Percentiles rank a stretch among this genome's conserved stretches.
Conservation (phyloP, 257 asterid genomes). For the Apocynum venetum region DNA sequence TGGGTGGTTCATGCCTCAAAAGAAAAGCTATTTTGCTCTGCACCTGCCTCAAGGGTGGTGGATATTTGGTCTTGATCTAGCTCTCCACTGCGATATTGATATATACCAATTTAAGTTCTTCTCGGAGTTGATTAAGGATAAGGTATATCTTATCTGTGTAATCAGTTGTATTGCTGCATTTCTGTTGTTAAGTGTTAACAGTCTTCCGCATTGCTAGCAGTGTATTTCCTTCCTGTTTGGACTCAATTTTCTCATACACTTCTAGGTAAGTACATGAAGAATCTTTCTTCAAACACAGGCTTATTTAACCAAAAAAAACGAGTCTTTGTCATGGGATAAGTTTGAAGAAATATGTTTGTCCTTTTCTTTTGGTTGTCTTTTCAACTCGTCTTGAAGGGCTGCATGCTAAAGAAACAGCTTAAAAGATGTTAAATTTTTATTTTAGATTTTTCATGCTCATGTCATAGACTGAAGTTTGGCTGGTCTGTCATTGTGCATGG, state of each 20-base stretch:
- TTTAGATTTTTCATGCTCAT: background rate
- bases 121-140: slow-evolving; percentile 70
- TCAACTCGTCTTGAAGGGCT: background rate
- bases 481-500: background rate
- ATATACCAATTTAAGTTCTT: slow-evolving; percentile 93
- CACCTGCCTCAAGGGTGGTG: slow-evolving; percentile 98
- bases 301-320: background rate
- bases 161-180: background rate
- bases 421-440: background rate
- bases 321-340: background rate
- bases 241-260: background rate
- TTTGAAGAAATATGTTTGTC: slow-evolving; percentile 1
- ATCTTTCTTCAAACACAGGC: background rate
- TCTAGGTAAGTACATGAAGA: background rate
- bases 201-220: background rate
- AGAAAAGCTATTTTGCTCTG: slow-evolving; percentile 93
- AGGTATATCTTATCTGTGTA: slow-evolving; percentile 49
- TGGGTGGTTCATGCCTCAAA: slow-evolving; percentile 99
- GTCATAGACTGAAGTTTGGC: background rate
- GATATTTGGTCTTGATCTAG: slow-evolving; percentile 97
- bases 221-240: background rate
- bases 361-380: background rate
- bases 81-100: slow-evolving; percentile 94
- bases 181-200: background rate
- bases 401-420: background rate